Conservation (phyloP, 2,329 filamentous ascomycete genomes). For the Dactylonectria estremocensis region DNA sequence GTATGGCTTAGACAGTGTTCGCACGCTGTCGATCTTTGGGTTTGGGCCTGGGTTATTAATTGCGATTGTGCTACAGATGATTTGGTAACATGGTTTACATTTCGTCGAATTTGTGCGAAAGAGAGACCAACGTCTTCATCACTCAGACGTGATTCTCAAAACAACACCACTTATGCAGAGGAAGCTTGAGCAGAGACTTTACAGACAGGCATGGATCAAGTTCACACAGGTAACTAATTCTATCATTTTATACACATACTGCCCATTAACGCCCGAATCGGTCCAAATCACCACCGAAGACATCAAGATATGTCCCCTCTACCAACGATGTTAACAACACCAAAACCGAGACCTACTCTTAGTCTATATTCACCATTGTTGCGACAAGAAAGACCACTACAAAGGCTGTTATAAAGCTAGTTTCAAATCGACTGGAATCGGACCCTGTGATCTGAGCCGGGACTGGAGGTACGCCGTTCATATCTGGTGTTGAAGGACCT, state of each 20-base stretch:
- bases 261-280: constrained; percentile 28
- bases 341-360: background rate
- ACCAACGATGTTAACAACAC: background rate
- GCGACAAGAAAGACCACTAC: constrained; percentile 48
- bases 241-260: background rate
- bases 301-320: constrained; percentile 14
- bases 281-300: constrained; percentile 28
- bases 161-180: no score
- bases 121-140: no score
- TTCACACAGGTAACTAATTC: background rate
- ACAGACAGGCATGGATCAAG: background rate
- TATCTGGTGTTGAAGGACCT: constrained; percentile 37
- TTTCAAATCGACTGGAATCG: constrained; percentile 41
- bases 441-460: constrained; percentile 50
- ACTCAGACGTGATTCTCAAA: no score
- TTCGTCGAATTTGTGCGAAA: no score
- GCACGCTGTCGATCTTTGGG: no score
- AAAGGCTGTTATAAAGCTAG: constrained; percentile 43
- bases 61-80: no score
- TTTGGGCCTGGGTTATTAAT: background rate
- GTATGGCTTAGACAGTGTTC: no score
- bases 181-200: background rate
- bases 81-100: background rate
- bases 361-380: constrained; percentile 33
- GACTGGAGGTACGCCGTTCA: constrained; percentile 40